Evolutionary conservation across 306 rosid genomes (phyloP), one percentile per base, ranked within the genome.

Genomic region (Cicer cuneatum): DNA sequence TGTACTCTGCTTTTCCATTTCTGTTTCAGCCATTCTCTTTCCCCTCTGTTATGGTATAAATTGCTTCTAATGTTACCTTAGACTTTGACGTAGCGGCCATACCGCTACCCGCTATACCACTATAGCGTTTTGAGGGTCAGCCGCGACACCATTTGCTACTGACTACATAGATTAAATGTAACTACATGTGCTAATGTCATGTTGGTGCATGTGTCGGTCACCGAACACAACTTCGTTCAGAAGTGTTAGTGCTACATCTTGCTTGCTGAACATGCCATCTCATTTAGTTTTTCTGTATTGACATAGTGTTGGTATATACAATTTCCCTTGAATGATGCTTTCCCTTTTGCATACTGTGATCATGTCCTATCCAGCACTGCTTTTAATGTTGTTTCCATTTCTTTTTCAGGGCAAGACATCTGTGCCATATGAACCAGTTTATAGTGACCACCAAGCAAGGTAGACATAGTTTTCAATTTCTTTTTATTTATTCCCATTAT

Each of bases 361-460:
- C 43, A 2, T 68, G 37, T 46, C 35, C 39, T 12, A 40, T 54
- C 57, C 33, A 46, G 52, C 51, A 59, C 7, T 24, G 58, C 33
- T 60, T 72, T 33, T 63, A 47, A 66, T 72, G 10, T 41, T 47
- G 54, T 53, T 43, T 59, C 66, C 38, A 14, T 58, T 80, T 77
- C 56, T 43, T 73, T 19, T 62, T 21, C 81, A 84, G 87, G 85
- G 64, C 41, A 84, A 80, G 74, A 84, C 87, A 72, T 84, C 83
- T 19, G 11, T 77, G 42, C 37, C 85, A 24, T 84, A 84, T 63
- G 83, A 84, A 57, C 81, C 87, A 13, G 85, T 84, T 62, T 84
- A 84, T 63, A 84, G 87, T 73, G 87, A 84, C 42, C 53, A 53
- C 38, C 75, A 81, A 62, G 85, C 87, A 64, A 81, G 83, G 87